Evolutionary conservation across 768 basidiomycete genomes (phyloP).

Genomic region (Auriscalpium microsporum): DNA sequence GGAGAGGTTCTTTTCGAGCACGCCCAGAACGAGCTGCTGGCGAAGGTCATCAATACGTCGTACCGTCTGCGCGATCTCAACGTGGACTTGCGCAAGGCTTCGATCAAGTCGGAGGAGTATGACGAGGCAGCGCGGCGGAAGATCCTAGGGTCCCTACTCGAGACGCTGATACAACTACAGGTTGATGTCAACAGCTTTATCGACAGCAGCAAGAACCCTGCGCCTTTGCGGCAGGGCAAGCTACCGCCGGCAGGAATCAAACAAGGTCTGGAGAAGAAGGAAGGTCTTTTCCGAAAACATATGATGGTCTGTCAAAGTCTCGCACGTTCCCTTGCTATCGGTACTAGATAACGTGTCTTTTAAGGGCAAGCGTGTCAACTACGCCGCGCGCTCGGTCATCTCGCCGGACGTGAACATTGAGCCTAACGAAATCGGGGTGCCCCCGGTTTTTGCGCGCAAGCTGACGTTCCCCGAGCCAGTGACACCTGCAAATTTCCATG

Average conservation of each 20-base stretch:
- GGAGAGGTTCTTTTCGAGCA: constrained; percentile 93
- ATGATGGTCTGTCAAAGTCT: constrained; percentile 76
- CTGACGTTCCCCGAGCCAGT: constrained; percentile 98
- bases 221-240: constrained; percentile 77
- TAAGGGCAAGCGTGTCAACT: constrained; percentile 98
- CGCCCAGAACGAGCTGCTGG: constrained; percentile 86
- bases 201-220: constrained; percentile 92
- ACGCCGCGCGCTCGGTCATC: constrained; percentile 99
- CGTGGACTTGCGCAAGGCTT: constrained; percentile 49
- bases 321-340: not conserved
- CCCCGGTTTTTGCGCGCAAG: constrained; percentile 94
- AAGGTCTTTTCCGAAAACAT: constrained; percentile 93
- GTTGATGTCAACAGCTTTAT: constrained; percentile 95
- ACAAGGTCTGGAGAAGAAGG: constrained; percentile 97
- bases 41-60: constrained; percentile 71
- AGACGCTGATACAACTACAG: constrained; percentile 83
- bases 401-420: constrained; percentile 99
- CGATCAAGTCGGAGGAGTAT: constrained; percentile 43
- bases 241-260: constrained; percentile 90
- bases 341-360: not conserved
- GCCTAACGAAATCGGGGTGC: constrained; percentile 96
- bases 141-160: constrained; percentile 62
- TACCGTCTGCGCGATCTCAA: constrained; percentile 76
- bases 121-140: constrained; percentile 45
- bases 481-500: constrained; percentile 81